These are phyloP conservation scores for Actinidia polygama DNA, from an alignment of 179 eudicot genomes.

Conservation along the genomic window DNA sequence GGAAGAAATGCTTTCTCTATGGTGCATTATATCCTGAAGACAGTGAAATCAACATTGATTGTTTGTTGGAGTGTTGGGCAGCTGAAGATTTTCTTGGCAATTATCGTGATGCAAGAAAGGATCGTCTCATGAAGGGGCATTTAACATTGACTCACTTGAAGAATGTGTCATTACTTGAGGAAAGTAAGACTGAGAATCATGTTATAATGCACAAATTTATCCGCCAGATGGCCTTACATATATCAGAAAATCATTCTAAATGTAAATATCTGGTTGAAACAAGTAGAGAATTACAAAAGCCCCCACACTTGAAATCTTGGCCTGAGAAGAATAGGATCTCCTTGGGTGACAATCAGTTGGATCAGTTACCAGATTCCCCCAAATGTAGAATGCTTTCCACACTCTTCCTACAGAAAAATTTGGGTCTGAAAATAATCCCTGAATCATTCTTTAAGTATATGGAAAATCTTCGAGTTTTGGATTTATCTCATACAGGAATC, in stretches of 20 bases:
- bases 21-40: conserved; percentile 31
- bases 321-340: conserved; percentile 5
- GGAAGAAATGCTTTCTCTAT: conserved; percentile 27
- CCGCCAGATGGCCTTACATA: conserved; percentile 12
- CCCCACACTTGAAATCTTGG: conserved; percentile 4
- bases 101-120: background rate
- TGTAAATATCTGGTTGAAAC: conserved; percentile 6
- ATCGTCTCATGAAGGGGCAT: background rate
- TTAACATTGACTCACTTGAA: background rate
- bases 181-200: background rate
- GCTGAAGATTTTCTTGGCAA: conserved; percentile 18
- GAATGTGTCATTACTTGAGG: conserved; percentile 11
- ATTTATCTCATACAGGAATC: conserved; percentile 40
- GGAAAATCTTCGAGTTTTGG: conserved; percentile 41
- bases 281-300: background rate
- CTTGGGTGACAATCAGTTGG: background rate
- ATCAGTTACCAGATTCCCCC: conserved; percentile 32
- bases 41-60: background rate
- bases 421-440: conserved; percentile 25
- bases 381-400: conserved; percentile 36
- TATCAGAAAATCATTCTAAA: background rate
- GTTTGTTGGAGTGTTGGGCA: conserved; percentile 25
- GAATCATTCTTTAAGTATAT: conserved; percentile 36
- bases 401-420: conserved; percentile 42
- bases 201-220: conserved; percentile 19